Conservation (phyloP, 2,329 filamentous ascomycete species). For the Fusarium mundagurra region DNA sequence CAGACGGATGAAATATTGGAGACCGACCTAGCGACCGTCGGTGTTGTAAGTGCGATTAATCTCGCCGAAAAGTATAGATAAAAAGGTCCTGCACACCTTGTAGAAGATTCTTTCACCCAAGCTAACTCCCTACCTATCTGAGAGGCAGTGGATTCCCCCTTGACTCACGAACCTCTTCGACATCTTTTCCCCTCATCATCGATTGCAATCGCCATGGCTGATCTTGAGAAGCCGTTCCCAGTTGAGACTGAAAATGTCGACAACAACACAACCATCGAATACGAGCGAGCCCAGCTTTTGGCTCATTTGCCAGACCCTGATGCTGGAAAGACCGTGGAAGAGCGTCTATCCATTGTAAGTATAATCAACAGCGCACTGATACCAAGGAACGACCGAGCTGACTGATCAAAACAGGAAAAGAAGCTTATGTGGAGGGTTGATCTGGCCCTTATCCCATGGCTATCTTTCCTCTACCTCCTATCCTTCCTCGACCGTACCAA, state of each 20-base stretch:
- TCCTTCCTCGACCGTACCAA: background rate
- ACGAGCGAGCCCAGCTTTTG: background rate
- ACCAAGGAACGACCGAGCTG: accelerated
- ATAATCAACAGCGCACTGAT: accelerated
- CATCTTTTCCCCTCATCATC: too few species aligned
- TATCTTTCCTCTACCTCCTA: background rate
- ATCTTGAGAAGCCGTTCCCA: background rate
- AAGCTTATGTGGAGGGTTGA: background rate
- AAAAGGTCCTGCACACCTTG: background rate
- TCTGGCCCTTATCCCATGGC: background rate
- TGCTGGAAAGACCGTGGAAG: background rate
- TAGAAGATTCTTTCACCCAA: too few species aligned
- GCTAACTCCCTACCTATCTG: background rate
- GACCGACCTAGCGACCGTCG: background rate
- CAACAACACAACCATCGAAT: background rate
- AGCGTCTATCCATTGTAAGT: background rate
- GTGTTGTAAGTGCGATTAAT: background rate
- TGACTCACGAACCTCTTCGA: background rate
- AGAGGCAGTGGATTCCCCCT: background rate
- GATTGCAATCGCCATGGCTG: background rate
- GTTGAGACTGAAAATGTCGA: background rate
- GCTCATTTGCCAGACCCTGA: background rate
- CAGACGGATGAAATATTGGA: background rate
- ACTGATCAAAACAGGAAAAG: background rate
- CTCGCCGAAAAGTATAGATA: background rate